Base-by-base conservation (phyloP, 164 flowering plant genomes). In the Magnolia changhungtana region DNA sequence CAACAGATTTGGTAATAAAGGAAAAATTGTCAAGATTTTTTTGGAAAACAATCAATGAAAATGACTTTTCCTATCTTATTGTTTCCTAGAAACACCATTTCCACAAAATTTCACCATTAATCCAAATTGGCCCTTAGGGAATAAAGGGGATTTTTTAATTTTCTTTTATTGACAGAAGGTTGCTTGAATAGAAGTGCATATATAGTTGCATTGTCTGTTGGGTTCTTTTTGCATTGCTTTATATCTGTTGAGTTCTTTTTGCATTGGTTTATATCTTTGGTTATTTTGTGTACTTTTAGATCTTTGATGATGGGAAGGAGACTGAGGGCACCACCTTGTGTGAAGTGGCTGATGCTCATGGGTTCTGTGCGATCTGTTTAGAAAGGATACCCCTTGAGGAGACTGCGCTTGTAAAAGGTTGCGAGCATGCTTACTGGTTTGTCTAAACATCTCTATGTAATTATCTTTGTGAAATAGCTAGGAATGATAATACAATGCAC, bases 401-500 rank as follows among this genome's bases (percentile, higher is more conserved):
- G 67, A 89, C 89, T 73, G 97, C 98, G 49, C 90, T 92, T 75
- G 86, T 94, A 37, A 92, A 91, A 90, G 97, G 92, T 83, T 94
- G 98, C 90, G 97, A 94, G 91, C 98, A 94, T 78, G 92, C 96
- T 71, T 94, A 92, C 92, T 92, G 98, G 98, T 92, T 84, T 85
- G 94, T 90, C 81, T 77, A 21, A 37, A 55, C 72, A 67, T 63
- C 75, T 76, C 75, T 64, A 50, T 49, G 68, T 23, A 37, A 59
- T 50, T 19, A 8, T 16, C 23, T 16, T 71, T 27, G 66, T 63
- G 71, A 20, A 29, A n/a, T 50, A 55, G 18, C 21, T 29, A 13
- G 45, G 20, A 9, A 37, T 69, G 20, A 29, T 0, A 11, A 69
- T 23, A 13, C n/a, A 7, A 10, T 45, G 31, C 23, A 20, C 49